Base-by-base conservation (phyloP, 176 grass and related monocot genomes). In the Aegilops bicornis region DNA sequence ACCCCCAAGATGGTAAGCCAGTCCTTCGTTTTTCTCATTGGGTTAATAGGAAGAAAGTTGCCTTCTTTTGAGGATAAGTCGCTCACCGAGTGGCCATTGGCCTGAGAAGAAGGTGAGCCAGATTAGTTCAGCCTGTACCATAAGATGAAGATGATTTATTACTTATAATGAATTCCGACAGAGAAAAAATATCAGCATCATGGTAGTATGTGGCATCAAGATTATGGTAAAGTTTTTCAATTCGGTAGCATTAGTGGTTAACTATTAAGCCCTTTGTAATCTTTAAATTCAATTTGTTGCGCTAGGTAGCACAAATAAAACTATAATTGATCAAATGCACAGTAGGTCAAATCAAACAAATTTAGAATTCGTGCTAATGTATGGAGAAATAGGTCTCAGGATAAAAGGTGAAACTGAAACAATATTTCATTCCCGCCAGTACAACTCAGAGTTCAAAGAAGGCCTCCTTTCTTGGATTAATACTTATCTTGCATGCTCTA, bases 1-100 rank as follows among this genome's bases (percentile, higher is more conserved):
- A 92, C 78, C 39, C 82, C n/a, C 90, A 94, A 76, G 96, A 98
- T 87, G 91, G 96, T 98, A 89, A 96, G 84, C 29, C 83, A 32
- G 70, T 79, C n/a, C 19, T 80, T 79, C 30, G 4, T 72, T 29
- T 39, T 68, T 79, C 6, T 48, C 42, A 70, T 30, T 65, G 16
- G 78, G 39, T 79, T 70, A 37, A 37, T 30, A 45, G 35, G 62
- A 82, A 71, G 36, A 42, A 82, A 77, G 62, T 72, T 79, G 39
- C 36, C 35, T 14, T 32, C 12, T 52, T 59, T 76, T 35, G 5
- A 69, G 85, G 60, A 76, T 52, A 72, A 47, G 29, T 76, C 37
- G 30, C 30, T 67, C 35, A 24, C 29, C 2, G 24, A 65, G 24
- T 73, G 52, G n/a, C 32, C 45, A 22, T 45, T 82, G 24, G 73